Base-by-base conservation (phyloP, 2,329 filamentous ascomycete genomes). In the Xylaria polymorpha region DNA sequence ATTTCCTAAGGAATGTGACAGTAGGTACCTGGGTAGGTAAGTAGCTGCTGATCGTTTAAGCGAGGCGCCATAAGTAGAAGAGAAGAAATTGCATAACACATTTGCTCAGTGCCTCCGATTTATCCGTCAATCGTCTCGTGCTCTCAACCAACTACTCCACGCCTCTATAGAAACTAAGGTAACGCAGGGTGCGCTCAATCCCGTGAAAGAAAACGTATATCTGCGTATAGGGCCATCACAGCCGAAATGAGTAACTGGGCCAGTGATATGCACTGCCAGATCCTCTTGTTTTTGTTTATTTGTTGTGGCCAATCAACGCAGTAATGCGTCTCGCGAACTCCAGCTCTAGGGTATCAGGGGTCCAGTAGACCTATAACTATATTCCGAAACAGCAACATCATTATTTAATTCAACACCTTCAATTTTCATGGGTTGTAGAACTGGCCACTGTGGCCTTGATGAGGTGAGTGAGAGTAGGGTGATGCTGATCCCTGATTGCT, bases 391-490 rank as follows among this genome's bases (percentile, higher is more conserved):
- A 66, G 56, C 61, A 71, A 72, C n/a, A 25, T 14, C 8, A 29
- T 43, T 25, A 22, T 41, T 14, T 22, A 25, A 29, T 43, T 46
- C 22, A 39, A 66, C 2, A 55, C 9, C 18, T 29, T 59, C 12
- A 15, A 14, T 20, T 64, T 63, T 75, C 58, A 76, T 37, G 69
- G 46, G 20, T 73, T 73, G 66, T 82, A 83, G 71, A 82, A 83
- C 20, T 61, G 66, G 22, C 76, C 74, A 1, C 74, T 76, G 48
- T 80, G 79, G 14, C 75, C 77, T 66, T 77, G 80, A 51, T 82
- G 78, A 5, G 83, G 83, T 10, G 83, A 84, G 51, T 79, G 81
- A 2, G 76, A 74, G 68, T 80, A 85, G 0, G 83, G 82, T 41
- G 83, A 84, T 14, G 79, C 79, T 1, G 82, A 84, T 7, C 83